A percentile compares a stretch with the other conserved stretches of the same genome.
phyloP scores from a whole-genome alignment of 371 early-diverging fungal genomes.

The Rhizopus stolonifer region DNA sequence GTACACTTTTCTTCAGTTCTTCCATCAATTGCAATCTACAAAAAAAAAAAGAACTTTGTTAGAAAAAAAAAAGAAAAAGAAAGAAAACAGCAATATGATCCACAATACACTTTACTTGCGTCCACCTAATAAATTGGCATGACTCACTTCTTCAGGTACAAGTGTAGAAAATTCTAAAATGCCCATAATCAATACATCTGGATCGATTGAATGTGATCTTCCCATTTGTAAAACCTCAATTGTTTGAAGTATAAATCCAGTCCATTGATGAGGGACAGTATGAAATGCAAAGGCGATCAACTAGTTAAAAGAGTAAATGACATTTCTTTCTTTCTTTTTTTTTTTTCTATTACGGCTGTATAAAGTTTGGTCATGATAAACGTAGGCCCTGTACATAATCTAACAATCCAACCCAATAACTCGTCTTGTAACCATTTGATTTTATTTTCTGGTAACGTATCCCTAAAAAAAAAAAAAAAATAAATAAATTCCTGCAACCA shows the following conservation, averaged over 20 bases:
- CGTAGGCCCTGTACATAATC: conserved; percentile 57
- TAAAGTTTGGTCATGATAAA: conserved; percentile 76
- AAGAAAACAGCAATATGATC: too few relatives aligned
- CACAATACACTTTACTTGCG: too few relatives aligned
- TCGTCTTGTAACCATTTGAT: conserved; percentile 64
- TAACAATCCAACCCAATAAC: conserved; percentile 60
- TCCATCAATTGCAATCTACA: conserved; percentile 42
- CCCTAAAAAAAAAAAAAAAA: too few relatives aligned
- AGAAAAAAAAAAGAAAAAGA: too few relatives aligned
- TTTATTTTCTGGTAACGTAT: conserved; percentile 60
- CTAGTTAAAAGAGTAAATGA: too few relatives aligned
- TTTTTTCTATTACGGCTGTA: conserved; percentile 57
- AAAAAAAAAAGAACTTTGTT: too few relatives aligned
- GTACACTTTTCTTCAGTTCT: conserved; percentile 48
- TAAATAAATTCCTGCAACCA: too few relatives aligned
- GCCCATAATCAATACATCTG: conserved; percentile 39
- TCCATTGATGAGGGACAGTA: conserved; percentile 64
- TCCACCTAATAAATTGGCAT: conserved; percentile 54
- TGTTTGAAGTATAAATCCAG: conserved; percentile 55
- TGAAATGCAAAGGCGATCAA: conserved; percentile 68
- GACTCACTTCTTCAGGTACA: conserved; percentile 75
- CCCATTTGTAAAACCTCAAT: conserved; percentile 50
- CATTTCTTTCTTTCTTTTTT: too few relatives aligned
- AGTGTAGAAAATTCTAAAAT: conserved; percentile 75
- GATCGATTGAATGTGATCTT: conserved; percentile 24